Conservation (phyloP, 495 filamentous ascomycete species). For the Aspergillus saccharolyticus region DNA sequence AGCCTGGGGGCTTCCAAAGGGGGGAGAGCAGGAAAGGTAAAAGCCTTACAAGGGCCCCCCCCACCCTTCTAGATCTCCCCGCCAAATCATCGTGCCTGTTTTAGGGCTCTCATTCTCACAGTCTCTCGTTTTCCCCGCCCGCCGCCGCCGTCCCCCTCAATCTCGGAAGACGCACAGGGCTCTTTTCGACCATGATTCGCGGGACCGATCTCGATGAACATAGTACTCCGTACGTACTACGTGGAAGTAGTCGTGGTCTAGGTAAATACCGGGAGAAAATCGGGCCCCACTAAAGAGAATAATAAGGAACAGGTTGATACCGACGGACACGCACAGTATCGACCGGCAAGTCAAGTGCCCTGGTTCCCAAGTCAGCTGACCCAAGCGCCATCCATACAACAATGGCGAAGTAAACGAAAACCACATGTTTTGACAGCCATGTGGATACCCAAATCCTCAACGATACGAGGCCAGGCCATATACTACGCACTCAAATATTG, state of each 20-base stretch:
- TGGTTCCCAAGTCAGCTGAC: not conserved
- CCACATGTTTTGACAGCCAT: not conserved
- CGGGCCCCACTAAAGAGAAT: not conserved
- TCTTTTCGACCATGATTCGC: not conserved
- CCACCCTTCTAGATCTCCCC: not conserved
- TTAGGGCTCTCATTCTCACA: not conserved
- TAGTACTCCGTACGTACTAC: not conserved
- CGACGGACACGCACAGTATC: not conserved
- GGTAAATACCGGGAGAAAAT: not conserved
- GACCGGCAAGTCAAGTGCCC: not conserved
- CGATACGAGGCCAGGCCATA: too few species aligned
- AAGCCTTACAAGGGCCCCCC: not conserved
- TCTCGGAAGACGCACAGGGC: constrained; percentile 1
- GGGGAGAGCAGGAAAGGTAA: not conserved
- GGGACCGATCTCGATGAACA: not conserved
- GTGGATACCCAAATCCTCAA: too few species aligned
- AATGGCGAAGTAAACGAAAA: too few species aligned
- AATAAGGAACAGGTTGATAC: not conserved
- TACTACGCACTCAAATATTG: too few species aligned
- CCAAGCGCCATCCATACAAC: not conserved
- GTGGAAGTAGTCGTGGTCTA: not conserved
- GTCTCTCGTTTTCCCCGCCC: not conserved
- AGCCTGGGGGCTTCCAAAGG: not conserved
- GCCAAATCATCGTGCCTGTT: not conserved
- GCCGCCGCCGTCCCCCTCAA: constrained; percentile 1